Base-by-base conservation (phyloP, 1,284 basidiomycete genomes). In the Ganoderma multipileum region DNA sequence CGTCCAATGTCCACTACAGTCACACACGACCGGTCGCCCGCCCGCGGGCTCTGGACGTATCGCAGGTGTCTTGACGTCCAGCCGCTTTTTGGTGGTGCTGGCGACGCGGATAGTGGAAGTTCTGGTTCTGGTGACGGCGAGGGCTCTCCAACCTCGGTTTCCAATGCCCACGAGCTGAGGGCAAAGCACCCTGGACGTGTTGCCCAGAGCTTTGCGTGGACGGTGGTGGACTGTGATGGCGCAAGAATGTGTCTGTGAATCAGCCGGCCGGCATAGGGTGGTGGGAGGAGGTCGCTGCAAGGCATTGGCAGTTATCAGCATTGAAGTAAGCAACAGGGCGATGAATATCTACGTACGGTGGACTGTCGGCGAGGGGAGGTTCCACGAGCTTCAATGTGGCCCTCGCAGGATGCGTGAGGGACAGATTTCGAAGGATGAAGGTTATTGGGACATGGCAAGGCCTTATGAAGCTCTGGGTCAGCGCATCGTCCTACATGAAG, bases 361-460 rank as follows among this genome's bases (percentile, higher is more conserved):
- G 30, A 3, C 76, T 66, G 66, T 73, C 65, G 28, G 74, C 58
- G 33, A 74, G 61, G 28, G 75, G 58, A 28, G 79, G 73, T 38
- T 81, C 73, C 44, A 74, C 76, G 16, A 91, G 76, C 71, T 81
- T 86, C n/a, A 93, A 78, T 28, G 83, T 80, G 71, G 86, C 91
- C 36, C 84, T 83, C 9, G 83, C 83, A 30, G 82, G 78, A 70
- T 89, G 85, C 4, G 89, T 89, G 61, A 85, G 77, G 0, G 93
- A 95, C 74, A 87, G 85, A 73, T 96, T 97, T 61, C 88, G 86
- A 59, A 97, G 74, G 38, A 79, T 80, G 72, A 95, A 86, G 6
- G 81, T 77, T 14, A 93, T 80, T 0, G 87, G 84, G 2, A 87
- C 79, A 44, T 83, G 81, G 73, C 86, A 89, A 1, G 88, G 83